A percentile compares a stretch with the other conserved stretches of the same genome.
phyloP scores from a whole-genome alignment of 441 rosid genomes.

The Adansonia rubrostipa region DNA sequence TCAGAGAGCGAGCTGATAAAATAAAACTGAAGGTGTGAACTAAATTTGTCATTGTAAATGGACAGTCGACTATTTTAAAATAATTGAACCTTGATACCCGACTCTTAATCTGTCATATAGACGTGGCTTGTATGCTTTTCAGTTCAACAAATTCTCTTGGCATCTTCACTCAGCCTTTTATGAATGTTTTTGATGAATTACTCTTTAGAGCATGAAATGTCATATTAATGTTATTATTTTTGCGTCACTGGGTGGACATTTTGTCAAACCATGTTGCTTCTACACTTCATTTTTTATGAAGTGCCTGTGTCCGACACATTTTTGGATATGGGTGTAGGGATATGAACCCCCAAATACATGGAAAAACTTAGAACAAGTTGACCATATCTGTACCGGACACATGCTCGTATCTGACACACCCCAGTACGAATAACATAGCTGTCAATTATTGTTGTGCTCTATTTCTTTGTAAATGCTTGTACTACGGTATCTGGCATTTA shows the following conservation, averaged over 20 bases:
- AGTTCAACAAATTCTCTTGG: slow-evolving; percentile 13
- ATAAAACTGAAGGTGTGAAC: slow-evolving; percentile 8
- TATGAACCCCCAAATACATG: no score
- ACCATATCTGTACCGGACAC: no score
- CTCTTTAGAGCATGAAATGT: background rate
- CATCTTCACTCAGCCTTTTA: slow-evolving; percentile 11
- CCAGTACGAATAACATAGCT: no score
- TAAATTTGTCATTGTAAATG: background rate
- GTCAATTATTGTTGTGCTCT: background rate
- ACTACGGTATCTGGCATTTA: slow-evolving; percentile 1
- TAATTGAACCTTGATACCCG: background rate
- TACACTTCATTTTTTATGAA: no score
- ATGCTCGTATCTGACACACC: no score
- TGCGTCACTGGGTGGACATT: background rate
- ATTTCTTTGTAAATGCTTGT: background rate
- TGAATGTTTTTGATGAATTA: background rate
- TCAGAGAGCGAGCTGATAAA: slow-evolving; percentile 6
- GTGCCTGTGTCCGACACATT: no score
- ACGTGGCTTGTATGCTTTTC: background rate
- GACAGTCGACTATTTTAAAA: background rate
- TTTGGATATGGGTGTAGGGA: no score
- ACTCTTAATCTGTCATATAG: background rate
- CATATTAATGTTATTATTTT: background rate
- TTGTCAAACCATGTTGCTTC: background rate
- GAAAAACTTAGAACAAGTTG: no score